phyloP scores from a whole-genome alignment of 140 eudicot genomes.

The Flaveria floridana region DNA sequence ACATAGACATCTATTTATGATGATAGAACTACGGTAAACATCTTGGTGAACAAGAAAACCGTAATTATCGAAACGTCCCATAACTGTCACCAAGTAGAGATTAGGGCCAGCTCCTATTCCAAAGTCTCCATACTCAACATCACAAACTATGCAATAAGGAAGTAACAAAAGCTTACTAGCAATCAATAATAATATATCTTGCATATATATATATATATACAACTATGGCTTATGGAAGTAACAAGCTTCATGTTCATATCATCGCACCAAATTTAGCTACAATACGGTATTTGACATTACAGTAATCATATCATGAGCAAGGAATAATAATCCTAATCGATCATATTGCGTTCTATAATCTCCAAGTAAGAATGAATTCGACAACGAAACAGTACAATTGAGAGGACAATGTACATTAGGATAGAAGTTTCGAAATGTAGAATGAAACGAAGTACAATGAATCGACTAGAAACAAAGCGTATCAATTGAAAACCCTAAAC shows the following conservation, averaged over 20 bases:
- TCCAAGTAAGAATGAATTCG: neutral
- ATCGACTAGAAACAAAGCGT: neutral
- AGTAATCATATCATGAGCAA: too few species aligned
- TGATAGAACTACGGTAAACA: too few species aligned
- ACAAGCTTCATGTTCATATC: neutral
- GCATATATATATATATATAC: neutral
- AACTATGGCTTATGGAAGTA: neutral
- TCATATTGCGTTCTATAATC: neutral
- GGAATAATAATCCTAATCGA: too few species aligned
- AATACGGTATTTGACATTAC: too few species aligned
- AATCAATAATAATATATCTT: neutral
- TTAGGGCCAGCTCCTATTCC: too few species aligned
- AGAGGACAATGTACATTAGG: neutral
- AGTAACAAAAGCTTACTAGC: neutral
- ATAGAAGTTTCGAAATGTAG: neutral
- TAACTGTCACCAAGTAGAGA: too few species aligned
- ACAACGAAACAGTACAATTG: neutral
- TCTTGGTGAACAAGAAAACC: too few species aligned
- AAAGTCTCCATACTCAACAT: too few species aligned
- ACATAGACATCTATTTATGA: too few species aligned
- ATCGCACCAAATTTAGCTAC: neutral
- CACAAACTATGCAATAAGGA: slow-evolving; percentile 6
- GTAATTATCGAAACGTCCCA: too few species aligned
- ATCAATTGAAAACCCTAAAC: slow-evolving; percentile 26
- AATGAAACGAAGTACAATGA: neutral